A percentile compares a stretch with the other conserved stretches of the same genome.
These are phyloP conservation scores for Iberis amara DNA, from an alignment of 441 rosid species.

Conservation along the genomic window DNA sequence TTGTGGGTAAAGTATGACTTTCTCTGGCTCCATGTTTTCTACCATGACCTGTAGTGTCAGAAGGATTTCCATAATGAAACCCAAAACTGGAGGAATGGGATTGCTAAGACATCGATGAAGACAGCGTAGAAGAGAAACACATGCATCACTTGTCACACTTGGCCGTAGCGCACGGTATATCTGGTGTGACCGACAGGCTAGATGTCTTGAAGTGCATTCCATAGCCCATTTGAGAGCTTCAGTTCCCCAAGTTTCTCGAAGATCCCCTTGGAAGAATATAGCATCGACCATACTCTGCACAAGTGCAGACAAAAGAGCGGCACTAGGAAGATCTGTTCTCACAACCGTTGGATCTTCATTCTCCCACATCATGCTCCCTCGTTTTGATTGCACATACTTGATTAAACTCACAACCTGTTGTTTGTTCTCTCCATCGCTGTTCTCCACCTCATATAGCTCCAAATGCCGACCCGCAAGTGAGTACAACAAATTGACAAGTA, in stretches of 20 bases:
- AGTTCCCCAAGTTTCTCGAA: constrained; percentile 95
- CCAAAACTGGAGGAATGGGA: constrained; percentile 94
- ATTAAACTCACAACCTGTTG: constrained; percentile 96
- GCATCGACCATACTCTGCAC: constrained; percentile 99
- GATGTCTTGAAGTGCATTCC: constrained; percentile 98
- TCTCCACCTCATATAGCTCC: constrained; percentile 97
- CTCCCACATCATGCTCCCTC: constrained; percentile 99
- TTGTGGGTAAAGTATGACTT: constrained; percentile 94
- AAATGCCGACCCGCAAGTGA: constrained; percentile 98
- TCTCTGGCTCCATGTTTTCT: constrained; percentile 99
- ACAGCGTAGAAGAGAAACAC: constrained; percentile 90
- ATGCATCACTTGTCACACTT: constrained; percentile 87
- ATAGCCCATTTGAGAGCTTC: constrained; percentile 99
- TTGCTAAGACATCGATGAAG: constrained; percentile 94
- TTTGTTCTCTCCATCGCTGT: constrained; percentile 90
- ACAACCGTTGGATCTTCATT: constrained; percentile 91
- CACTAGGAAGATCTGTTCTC: constrained; percentile 95
- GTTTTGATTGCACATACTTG: constrained; percentile 95
- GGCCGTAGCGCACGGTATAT: constrained; percentile 96
- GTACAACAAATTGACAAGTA: constrained; percentile 88
- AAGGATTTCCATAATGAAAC: constrained; percentile 93
- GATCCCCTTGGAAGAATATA: constrained; percentile 98
- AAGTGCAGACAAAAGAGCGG: constrained; percentile 90
- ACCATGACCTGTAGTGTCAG: constrained; percentile 97
- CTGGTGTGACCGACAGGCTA: constrained; percentile 98